Conservation (phyloP, 225 moss, liverwort and hornwort genomes). For the Lunularia cruciata region DNA sequence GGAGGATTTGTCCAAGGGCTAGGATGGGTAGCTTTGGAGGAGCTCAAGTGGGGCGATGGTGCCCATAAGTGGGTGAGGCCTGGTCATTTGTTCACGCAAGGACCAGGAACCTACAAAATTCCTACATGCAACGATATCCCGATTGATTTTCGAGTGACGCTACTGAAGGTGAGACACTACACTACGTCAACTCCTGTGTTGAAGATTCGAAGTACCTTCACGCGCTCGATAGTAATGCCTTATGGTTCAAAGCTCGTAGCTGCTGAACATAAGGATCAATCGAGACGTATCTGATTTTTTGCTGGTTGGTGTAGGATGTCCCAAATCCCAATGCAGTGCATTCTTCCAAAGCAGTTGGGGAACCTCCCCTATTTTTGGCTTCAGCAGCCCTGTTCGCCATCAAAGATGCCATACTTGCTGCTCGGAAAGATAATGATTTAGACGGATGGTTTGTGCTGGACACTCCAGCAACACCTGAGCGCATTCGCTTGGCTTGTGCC, state of each 20-base stretch:
- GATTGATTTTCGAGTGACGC: slow-evolving; percentile 80
- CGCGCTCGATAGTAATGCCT: no score
- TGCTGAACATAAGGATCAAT: no score
- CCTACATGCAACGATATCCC: slow-evolving; percentile 94
- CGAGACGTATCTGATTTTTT: neutral
- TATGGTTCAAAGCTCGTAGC: no score
- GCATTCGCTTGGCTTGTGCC: slow-evolving; percentile 92
- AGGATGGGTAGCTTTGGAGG: slow-evolving; percentile 82
- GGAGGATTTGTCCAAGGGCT: slow-evolving; percentile 89
- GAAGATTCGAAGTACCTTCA: no score
- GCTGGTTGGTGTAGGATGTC: slow-evolving; percentile 53
- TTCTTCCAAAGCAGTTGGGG: slow-evolving; percentile 88
- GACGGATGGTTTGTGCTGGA: slow-evolving; percentile 81
- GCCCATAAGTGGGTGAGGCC: slow-evolving; percentile 93
- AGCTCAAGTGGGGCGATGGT: slow-evolving; percentile 93
- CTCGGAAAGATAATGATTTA: slow-evolving; percentile 68
- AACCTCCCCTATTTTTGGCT: slow-evolving; percentile 89
- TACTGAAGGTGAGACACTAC: slow-evolving; percentile 58
- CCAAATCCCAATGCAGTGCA: slow-evolving; percentile 80
- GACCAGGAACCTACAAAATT: slow-evolving; percentile 92
- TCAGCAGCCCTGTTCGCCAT: slow-evolving; percentile 80
- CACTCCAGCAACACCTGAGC: slow-evolving; percentile 87
- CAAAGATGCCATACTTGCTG: slow-evolving; percentile 74
- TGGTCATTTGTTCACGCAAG: slow-evolving; percentile 88
- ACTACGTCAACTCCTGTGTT: no score